Evolutionary conservation across 1,284 basidiomycete species (phyloP), one percentile per base, ranked within the genome.

Genomic region (Leccinum variabile): DNA sequence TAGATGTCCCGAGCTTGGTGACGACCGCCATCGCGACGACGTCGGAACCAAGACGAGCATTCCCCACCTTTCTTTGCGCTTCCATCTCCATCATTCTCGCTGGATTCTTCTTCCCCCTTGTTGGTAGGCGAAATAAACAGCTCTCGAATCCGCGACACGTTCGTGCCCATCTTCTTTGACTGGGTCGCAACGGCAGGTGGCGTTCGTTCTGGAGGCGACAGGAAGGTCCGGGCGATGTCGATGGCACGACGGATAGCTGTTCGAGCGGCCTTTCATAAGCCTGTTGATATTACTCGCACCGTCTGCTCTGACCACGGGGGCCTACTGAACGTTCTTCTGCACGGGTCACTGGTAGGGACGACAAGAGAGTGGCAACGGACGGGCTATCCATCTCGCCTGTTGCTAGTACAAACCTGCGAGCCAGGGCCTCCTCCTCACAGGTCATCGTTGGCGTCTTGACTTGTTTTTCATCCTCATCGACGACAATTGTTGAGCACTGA

Each of bases 111-210:
- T 25, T 25, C 25, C 25, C 25, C 25, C 25, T 41, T 18, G 50
- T 59, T 33, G 18, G 60, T 67, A 22, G 25, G 9, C 5, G 59
- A 41, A 4, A 54, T 32, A 14, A 61, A 59, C 39, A 67, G 0
- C 5, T 37, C 50, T 9, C 39, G 65, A 18, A 57, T 22, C 18
- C 35, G 39, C 1, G 54, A 52, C 7, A 25, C 54, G 2, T 54
- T 22, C 16, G 44, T 54, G 1, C 35, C 25, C 11, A 9, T 14
- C 3, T 10, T 8, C 59, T 7, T 56, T 5, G 35, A 33, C 1
- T 28, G 2, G 18, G 16, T 6, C 1, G 8, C 49, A 14, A 28
- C 10, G 0, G 46, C 8, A 9, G 25, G 53, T 4, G 39, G 18
- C 1, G 22, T 37, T 18, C 2, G n/a, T 35, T 4, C 7, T 1